Evolutionary conservation across 139 green algal species (phyloP), one percentile per base, ranked within the genome.

Genomic region (Axilococcus clingmanii): DNA sequence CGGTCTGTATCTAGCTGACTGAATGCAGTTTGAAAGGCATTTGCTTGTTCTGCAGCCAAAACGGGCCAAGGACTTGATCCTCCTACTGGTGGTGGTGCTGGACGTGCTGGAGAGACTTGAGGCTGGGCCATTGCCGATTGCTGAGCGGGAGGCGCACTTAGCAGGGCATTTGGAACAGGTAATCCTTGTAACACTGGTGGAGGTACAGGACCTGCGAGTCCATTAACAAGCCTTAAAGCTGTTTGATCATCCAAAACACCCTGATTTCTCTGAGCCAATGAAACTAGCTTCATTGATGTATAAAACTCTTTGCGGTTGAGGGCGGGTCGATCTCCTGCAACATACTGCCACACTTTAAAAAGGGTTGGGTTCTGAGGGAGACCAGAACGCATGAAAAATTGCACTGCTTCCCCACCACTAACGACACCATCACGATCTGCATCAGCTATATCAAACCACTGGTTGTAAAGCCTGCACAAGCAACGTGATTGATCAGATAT

Each of bases 281-380:
- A 72, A 1, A 93, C 76, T 38, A 94, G 64, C n/a, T 83, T 71
- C 59, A 94, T 69, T 2, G 84, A 69, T 9, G 69, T 72, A 24
- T 68, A 78, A 50, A 94, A 94, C 50, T 93, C 82, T 20, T 68
- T 63, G 40, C 79, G 73, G 25, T 69, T 89, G 19, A 94, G 71
- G 27, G 66, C 57, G 2, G 78, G 16, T 0, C 28, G 66, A 12
- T 84, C 77, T n/a, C 77, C 77, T 0, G 80, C 82, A 4, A 88
- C 77, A 29, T 79, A 52, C 27, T 90, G 78, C 85, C 85, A 94
- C 19, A 94, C 74, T 77, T 93, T 74, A n/a, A 84, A 86, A 9
- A 95, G 62, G 2, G 79, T 76, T 28, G 65, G 57, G 12, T 66
- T 63, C 24, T 86, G 63, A 0, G 68, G 57, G 9, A 95, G 59